Evolutionary conservation across 2,329 filamentous ascomycete species (phyloP).

Genomic region (Talaromyces albobiverticillius): DNA sequence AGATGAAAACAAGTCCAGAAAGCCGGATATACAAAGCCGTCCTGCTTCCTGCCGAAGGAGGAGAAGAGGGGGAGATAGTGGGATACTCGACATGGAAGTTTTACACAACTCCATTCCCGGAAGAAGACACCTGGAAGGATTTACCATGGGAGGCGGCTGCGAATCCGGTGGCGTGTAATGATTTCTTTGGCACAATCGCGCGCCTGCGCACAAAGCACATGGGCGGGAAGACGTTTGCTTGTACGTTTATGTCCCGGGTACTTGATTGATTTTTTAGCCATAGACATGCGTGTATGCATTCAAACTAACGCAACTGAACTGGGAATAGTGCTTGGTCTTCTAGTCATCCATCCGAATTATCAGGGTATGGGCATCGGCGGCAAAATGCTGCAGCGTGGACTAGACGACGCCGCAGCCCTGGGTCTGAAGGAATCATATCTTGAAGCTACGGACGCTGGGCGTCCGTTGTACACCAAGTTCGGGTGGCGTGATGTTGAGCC

Average conservation of each 20-base stretch:
- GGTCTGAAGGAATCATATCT: conserved; percentile 6
- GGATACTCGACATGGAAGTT: conserved; percentile 9
- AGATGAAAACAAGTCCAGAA: background rate
- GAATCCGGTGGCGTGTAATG: conserved; percentile 13
- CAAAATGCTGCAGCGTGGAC: conserved; percentile 8
- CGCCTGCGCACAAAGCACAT: conserved; percentile 4
- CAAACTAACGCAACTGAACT: background rate
- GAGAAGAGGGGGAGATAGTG: background rate
- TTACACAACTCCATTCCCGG: conserved; percentile 2
- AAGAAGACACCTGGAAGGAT: conserved; percentile 13
- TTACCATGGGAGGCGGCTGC: background rate
- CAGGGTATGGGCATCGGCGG: conserved; percentile 8
- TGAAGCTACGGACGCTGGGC: conserved; percentile 8
- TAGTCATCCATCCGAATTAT: conserved; percentile 6
- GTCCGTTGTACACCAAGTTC: conserved; percentile 11
- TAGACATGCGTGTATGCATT: background rate
- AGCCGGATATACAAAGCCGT: conserved; percentile 10
- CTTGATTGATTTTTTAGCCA: background rate
- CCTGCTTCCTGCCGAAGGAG: background rate
- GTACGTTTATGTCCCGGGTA: background rate
- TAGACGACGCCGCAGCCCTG: conserved; percentile 4
- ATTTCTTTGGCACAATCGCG: conserved; percentile 11
- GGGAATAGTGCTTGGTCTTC: conserved; percentile 2
- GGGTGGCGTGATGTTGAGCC: conserved; percentile 8
- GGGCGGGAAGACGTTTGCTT: conserved; percentile 13